Percentiles rank a stretch among this genome's conserved stretches.
phyloP scores from a whole-genome alignment of 139 green algal species.

The Deuterostichococcus epilithicus region DNA sequence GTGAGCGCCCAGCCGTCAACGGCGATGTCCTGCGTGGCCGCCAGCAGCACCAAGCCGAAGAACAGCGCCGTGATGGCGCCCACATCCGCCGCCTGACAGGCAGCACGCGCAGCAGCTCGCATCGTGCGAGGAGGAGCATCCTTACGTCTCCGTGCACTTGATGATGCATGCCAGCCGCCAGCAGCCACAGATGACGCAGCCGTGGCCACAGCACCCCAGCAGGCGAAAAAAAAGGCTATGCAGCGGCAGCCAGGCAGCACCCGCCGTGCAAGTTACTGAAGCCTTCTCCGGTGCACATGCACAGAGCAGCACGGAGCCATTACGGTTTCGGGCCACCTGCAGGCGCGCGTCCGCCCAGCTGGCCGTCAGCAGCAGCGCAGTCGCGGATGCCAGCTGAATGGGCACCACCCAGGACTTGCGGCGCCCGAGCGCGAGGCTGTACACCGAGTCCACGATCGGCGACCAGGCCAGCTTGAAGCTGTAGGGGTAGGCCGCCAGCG shows the following conservation, averaged over 20 bases:
- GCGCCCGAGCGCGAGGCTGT: conserved; percentile 53
- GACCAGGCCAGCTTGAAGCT: conserved; percentile 92
- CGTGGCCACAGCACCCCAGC: background rate
- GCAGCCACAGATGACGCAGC: background rate
- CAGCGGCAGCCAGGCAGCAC: background rate
- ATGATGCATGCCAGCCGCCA: conserved; percentile 8
- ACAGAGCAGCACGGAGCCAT: too few species aligned
- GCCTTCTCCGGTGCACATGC: too few species aligned
- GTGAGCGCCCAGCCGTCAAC: conserved; percentile 94
- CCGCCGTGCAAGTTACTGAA: too few species aligned
- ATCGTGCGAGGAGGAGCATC: too few species aligned
- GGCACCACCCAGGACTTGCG: conserved; percentile 82
- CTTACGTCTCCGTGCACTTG: too few species aligned
- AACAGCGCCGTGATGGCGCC: conserved; percentile 71
- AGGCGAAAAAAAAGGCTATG: background rate
- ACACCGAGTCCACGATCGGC: conserved; percentile 84
- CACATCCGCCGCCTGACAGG: conserved; percentile 52
- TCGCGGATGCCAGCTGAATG: conserved; percentile 33
- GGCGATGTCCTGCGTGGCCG: conserved; percentile 92
- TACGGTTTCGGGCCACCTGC: background rate
- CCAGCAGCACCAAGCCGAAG: conserved; percentile 81
- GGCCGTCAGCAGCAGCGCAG: conserved; percentile 37
- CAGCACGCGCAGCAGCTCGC: too few species aligned
- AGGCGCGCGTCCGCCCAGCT: conserved; percentile 30
- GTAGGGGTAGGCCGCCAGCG: conserved; percentile 83